These are phyloP conservation scores for Lactarius psammicola DNA, from an alignment of 768 basidiomycete genomes.

Conservation along the genomic window DNA sequence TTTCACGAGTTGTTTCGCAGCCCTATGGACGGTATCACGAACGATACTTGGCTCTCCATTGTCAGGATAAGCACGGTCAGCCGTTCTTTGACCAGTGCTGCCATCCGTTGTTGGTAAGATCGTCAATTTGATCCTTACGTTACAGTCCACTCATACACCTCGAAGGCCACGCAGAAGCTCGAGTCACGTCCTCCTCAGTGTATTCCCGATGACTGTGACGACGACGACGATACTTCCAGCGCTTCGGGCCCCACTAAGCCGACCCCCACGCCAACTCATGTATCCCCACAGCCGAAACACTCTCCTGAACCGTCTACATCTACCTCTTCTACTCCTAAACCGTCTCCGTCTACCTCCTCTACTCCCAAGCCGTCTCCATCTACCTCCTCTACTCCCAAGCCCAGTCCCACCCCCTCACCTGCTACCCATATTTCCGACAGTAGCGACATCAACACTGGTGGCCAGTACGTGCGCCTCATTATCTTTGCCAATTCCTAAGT, in stretches of 20 bases:
- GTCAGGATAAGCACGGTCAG: constrained; percentile 40
- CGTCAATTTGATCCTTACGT: constrained; percentile 7
- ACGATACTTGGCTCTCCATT: constrained; percentile 59
- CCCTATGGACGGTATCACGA: constrained; percentile 55
- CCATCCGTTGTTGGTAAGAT: constrained; percentile 61
- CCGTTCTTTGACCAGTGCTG: constrained; percentile 67
- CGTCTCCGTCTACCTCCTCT: constrained; percentile 9
- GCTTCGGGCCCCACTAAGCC: background rate
- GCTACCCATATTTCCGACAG: background rate
- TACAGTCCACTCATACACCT: background rate
- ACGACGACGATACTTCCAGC: constrained; percentile 29
- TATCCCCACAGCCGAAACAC: background rate
- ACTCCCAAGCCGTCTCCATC: background rate
- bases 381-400: constrained; percentile 8
- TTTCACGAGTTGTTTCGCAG: constrained; percentile 36
- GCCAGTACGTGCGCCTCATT: constrained; percentile 10
- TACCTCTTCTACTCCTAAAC: constrained; percentile 1
- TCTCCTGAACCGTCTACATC: constrained; percentile 2
- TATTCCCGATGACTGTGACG: constrained; percentile 43
- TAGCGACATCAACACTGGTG: constrained; percentile 13
- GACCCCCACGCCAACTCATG: background rate
- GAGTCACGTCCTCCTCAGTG: constrained; percentile 52
- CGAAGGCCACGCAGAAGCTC: constrained; percentile 52
- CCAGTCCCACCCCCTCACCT: constrained; percentile 2
- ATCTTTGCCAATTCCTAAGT: background rate